Percentiles rank a stretch among this genome's conserved stretches.
phyloP scores from a whole-genome alignment of 805 yeast genomes.

The Jamesozyma gamospora region DNA sequence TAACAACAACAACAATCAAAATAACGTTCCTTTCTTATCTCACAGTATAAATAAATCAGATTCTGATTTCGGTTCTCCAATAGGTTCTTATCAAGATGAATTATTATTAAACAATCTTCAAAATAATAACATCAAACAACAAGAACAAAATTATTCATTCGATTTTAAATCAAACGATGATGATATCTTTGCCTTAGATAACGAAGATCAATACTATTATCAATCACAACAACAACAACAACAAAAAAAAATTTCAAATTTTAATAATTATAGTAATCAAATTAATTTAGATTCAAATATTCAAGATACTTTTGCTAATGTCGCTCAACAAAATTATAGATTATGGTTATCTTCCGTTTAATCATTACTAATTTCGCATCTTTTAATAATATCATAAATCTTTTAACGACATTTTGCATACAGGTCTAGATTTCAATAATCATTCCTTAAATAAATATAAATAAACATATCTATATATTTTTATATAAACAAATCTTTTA shows the following conservation, averaged over 20 bases:
- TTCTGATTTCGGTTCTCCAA: background rate
- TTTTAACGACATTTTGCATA: background rate
- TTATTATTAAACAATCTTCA: conserved; percentile 1
- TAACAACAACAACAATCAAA: background rate
- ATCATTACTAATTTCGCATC: background rate
- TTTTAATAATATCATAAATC: too few relatives aligned
- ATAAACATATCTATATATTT: background rate
- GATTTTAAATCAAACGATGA: background rate
- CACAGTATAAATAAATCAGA: conserved; percentile 1
- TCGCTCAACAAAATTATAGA: conserved; percentile 24
- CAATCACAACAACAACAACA: background rate
- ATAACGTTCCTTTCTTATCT: conserved; percentile 5
- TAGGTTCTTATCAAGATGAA: conserved; percentile 5
- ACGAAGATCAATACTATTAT: background rate
- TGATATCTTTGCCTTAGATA: conserved; percentile 1
- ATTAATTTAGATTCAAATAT: too few relatives aligned
- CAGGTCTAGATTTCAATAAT: background rate
- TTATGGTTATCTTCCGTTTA: conserved; percentile 19
- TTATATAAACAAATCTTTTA: background rate
- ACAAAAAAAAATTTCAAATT: background rate
- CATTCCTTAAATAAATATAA: too few relatives aligned
- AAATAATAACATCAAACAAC: background rate
- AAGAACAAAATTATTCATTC: background rate
- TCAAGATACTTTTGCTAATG: conserved; percentile 13
- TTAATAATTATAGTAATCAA: too few relatives aligned